phyloP scores from a whole-genome alignment of 345 rosid genomes.

The Salix exigua region DNA sequence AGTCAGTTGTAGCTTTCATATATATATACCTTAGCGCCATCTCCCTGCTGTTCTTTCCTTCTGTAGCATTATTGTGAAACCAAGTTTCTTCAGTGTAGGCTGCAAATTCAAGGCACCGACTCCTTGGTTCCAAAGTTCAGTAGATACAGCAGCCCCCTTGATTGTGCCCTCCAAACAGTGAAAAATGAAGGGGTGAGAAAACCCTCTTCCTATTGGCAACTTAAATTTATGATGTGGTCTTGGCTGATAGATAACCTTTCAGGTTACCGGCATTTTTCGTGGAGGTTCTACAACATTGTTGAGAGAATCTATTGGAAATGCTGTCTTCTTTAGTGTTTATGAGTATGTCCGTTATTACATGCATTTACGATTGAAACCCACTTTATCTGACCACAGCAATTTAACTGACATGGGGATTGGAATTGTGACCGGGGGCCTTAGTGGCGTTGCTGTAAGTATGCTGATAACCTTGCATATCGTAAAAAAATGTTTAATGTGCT shows the following conservation, averaged over 20 bases:
- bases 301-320: slow-evolving; percentile 82
- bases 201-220: slow-evolving; percentile 13
- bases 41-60: slow-evolving; percentile 7
- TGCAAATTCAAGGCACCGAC: slow-evolving; percentile 94
- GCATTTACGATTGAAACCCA: slow-evolving; percentile 48
- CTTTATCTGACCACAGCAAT: slow-evolving; percentile 42
- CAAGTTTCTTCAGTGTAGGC: slow-evolving; percentile 76
- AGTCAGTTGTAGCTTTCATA: slow-evolving; percentile 6
- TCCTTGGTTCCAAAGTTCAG: slow-evolving; percentile 57
- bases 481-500: not conserved
- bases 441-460: slow-evolving; percentile 85
- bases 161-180: slow-evolving; percentile 71
- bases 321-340: slow-evolving; percentile 69
- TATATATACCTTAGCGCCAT: not conserved
- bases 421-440: slow-evolving; percentile 77
- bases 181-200: slow-evolving; percentile 83
- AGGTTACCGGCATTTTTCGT: slow-evolving; percentile 82
- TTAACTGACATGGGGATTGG: slow-evolving; percentile 83
- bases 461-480: slow-evolving; percentile 10
- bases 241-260: slow-evolving; percentile 43
- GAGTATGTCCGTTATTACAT: slow-evolving; percentile 70
- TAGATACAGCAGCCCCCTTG: slow-evolving; percentile 71
- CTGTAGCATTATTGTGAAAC: slow-evolving; percentile 32
- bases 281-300: slow-evolving; percentile 79
- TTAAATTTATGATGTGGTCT: not conserved